These are phyloP conservation scores for Coccomyxa sp. DNA, from an alignment of 139 green algal genomes.

Conservation along the genomic window DNA sequence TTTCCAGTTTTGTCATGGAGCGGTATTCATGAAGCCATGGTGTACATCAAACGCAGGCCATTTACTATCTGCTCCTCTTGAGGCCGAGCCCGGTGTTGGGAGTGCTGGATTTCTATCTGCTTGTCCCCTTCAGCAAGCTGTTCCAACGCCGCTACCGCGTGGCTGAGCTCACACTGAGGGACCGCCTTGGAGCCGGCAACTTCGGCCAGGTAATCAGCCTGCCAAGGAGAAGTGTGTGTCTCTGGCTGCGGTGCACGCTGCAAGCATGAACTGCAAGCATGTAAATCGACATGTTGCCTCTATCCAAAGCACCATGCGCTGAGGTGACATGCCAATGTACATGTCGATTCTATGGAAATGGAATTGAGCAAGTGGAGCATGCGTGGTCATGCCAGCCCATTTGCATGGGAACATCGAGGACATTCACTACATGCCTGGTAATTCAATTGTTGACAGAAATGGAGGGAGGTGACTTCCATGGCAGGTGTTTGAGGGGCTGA, in stretches of 20 bases:
- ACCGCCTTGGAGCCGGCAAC: conserved; percentile 80
- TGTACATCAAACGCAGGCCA: conserved; percentile 1
- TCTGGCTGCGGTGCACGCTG: background rate
- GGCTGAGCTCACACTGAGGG: conserved; percentile 48
- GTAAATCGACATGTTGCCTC: too few species aligned
- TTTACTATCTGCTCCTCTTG: conserved; percentile 11
- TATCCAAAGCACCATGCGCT: too few species aligned
- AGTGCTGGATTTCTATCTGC: conserved; percentile 77
- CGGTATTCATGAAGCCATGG: background rate
- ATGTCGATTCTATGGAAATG: too few species aligned
- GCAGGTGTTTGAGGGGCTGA: conserved; percentile 61
- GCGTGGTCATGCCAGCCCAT: background rate
- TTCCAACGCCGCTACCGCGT: conserved; percentile 38
- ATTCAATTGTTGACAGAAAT: background rate
- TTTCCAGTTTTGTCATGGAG: too few species aligned
- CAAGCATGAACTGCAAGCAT: too few species aligned
- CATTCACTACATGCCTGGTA: background rate
- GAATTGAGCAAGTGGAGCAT: too few species aligned
- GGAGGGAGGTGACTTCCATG: background rate
- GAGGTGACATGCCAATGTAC: too few species aligned
- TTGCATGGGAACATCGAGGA: background rate
- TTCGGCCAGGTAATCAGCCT: conserved; percentile 68
- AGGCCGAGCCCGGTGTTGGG: conserved; percentile 50
- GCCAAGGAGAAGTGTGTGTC: conserved; percentile 4
- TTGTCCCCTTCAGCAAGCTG: conserved; percentile 41